Evolutionary conservation across 306 rosid species (phyloP).

Genomic region (Urtica urens): DNA sequence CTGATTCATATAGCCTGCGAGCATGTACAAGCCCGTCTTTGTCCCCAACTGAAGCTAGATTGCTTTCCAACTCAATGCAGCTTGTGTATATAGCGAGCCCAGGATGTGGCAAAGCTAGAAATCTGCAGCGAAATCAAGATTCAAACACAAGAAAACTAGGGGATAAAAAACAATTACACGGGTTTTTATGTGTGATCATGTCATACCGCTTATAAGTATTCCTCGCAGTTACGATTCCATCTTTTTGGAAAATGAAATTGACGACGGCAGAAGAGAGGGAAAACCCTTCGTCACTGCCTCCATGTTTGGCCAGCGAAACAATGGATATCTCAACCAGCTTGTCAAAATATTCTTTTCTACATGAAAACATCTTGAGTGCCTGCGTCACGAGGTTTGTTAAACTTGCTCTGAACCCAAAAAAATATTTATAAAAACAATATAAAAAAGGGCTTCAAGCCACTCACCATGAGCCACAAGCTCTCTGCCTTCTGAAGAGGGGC

Average conservation of each 20-base stretch:
- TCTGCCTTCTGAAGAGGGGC: slow-evolving; percentile 44
- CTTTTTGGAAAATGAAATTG: slow-evolving; percentile 55
- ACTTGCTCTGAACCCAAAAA: not conserved
- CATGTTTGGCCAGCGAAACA: slow-evolving; percentile 36
- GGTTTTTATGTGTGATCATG: not conserved
- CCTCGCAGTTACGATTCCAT: slow-evolving; percentile 66
- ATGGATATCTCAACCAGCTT: slow-evolving; percentile 64
- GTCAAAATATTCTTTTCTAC: slow-evolving; percentile 44
- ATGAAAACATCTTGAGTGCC: slow-evolving; percentile 65
- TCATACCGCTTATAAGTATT: slow-evolving; percentile 66
- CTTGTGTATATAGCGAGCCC: slow-evolving; percentile 55
- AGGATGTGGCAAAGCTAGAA: slow-evolving; percentile 65
- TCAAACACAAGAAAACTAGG: slow-evolving; percentile 9
- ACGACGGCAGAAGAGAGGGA: slow-evolving; percentile 65
- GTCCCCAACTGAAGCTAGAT: slow-evolving; percentile 53
- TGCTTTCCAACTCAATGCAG: slow-evolving; percentile 73
- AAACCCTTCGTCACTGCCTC: slow-evolving; percentile 74
- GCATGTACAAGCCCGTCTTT: slow-evolving; percentile 56
- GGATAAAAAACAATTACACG: not conserved
- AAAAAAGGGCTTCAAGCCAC: slow-evolving; percentile 9
- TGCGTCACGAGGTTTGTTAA: slow-evolving; percentile 17
- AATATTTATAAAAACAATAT: not conserved
- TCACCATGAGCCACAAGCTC: slow-evolving; percentile 78
- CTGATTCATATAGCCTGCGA: slow-evolving; percentile 63
- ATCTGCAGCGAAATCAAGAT: slow-evolving; percentile 43